A percentile compares a stretch with the other conserved stretches of the same genome.
phyloP scores from a whole-genome alignment of 2,329 filamentous ascomycete genomes.

The Magnaporthales sp. region DNA sequence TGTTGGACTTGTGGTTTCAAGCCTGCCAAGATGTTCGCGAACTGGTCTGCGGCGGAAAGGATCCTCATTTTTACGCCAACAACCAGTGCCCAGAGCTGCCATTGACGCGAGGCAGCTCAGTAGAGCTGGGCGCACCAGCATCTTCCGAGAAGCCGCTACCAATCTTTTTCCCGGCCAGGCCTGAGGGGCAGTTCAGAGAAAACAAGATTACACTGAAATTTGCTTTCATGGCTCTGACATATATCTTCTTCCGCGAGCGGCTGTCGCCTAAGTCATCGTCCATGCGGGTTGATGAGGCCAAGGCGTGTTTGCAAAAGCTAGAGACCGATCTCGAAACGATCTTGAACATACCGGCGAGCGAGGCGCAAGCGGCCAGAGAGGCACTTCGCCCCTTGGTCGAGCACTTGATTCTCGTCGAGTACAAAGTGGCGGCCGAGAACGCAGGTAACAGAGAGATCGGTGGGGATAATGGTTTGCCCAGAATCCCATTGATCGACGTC shows the following conservation, averaged over 20 bases:
- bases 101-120: neutral
- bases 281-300: neutral
- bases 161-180: neutral
- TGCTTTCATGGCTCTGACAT: slow-evolving; percentile 2
- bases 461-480: neutral
- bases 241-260: slow-evolving; percentile 2
- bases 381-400: neutral
- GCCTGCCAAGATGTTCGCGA: slow-evolving; percentile 1
- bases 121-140: neutral
- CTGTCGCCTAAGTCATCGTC: neutral
- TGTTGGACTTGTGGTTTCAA: neutral
- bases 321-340: neutral
- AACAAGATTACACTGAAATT: neutral
- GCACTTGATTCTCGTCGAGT: neutral
- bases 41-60: neutral
- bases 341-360: neutral
- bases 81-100: neutral
- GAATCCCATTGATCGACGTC: neutral
- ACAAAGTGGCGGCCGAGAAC: neutral
- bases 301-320: neutral
- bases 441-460: neutral
- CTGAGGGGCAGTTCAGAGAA: neutral
- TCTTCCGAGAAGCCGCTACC: neutral
- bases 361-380: neutral
- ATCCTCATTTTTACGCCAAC: neutral